phyloP scores from a whole-genome alignment of 805 yeast species.

The Saccharomycopsis fermentans region DNA sequence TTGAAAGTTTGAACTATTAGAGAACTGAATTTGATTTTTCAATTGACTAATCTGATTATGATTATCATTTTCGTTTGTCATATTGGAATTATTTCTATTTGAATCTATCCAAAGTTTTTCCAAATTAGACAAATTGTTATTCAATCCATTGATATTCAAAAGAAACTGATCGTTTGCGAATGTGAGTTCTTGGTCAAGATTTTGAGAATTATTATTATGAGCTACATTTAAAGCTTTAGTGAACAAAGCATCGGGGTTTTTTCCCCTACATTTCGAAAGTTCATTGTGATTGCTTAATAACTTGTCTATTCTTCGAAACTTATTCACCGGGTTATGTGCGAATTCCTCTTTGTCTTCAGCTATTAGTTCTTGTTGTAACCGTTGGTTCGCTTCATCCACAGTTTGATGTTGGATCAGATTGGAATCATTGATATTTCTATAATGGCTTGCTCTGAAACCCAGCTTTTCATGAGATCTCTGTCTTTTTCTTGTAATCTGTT shows the following conservation, averaged over 20 bases:
- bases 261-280: neutral
- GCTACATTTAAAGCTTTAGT: neutral
- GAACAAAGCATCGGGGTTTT: neutral
- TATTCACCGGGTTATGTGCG: neutral
- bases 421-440: neutral
- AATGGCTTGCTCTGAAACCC: too few species aligned
- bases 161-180: conserved; percentile 9
- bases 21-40: neutral
- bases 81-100: neutral
- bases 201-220: neutral
- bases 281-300: neutral
- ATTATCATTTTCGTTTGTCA: neutral
- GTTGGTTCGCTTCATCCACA: too few species aligned
- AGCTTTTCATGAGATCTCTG: neutral
- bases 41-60: neutral
- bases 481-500: neutral
- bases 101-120: conserved; percentile 5
- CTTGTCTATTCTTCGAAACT: neutral
- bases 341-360: neutral
- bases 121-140: conserved; percentile 11
- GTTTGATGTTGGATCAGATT: neutral
- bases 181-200: neutral
- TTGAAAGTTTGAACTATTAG: neutral
- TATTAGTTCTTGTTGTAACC: neutral
- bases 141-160: conserved; percentile 8